Base-by-base conservation (phyloP, 179 eudicot genomes). In the Spinacia oleracea region DNA sequence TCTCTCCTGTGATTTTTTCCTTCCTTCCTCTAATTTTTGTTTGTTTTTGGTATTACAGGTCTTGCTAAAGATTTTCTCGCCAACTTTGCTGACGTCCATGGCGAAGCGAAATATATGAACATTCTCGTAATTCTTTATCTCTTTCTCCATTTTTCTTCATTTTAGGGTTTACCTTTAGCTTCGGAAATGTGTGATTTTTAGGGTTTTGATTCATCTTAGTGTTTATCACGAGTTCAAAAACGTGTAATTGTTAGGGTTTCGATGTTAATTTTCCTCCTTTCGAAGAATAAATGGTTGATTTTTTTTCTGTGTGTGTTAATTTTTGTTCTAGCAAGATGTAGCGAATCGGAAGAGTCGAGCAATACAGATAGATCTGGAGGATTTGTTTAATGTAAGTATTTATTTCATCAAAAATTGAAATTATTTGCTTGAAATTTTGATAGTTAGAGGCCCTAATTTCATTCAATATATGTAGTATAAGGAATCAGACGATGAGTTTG, bases 401-500 rank as follows among this genome's bases (percentile, higher is more conserved):
- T 18, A 67, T 40, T 50, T 43, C 31, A 14, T 45, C 77, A 45
- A 42, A 18, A 45, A 46, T 29, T 40, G 35, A 38, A 38, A 38
- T 48, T 23, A 70, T 42, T 72, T 21, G 50, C 25, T 71, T 59
- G 29, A 45, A 1, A 21, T 59, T 69, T 67, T 58, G 38, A 16
- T 14, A 27, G 53, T 43, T 5, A 40, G 29, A 48, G 67, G 53
- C 72, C 75, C 62, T 85, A 74, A 77, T 70, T 83, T 55, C 25
- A 15, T 43, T 48, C 3, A 23, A 45, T 40, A 35, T 40, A 10
- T 45, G 16, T 74, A 96, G 99, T 93, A 90, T 16, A 96, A 96
- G 88, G 99, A 96, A 65, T 82, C 88, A 79, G 97, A 96, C 79
- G 98, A 93, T 60, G 99, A 91, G 45, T 93, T 93, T 88, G 83